Percentiles rank a stretch among this genome's conserved stretches.
Conservation (phyloP, 2,329 filamentous ascomycete genomes). For the Rhexocercosporidium sp. region DNA sequence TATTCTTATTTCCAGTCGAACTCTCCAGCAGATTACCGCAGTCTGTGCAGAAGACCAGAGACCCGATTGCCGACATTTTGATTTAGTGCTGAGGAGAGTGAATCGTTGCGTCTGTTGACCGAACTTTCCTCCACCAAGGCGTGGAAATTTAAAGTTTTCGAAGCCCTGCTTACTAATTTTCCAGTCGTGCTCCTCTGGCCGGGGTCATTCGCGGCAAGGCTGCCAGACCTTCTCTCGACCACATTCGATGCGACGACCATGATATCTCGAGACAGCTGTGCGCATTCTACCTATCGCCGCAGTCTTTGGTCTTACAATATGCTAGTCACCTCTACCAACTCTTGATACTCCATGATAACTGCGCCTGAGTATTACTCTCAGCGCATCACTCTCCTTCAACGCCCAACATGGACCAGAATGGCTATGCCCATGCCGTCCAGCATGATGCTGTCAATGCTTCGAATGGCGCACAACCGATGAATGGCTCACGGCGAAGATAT, state of each 20-base stretch:
- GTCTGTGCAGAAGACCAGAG: slow-evolving; percentile 89
- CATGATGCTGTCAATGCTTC: slow-evolving; percentile 30
- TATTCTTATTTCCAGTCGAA: slow-evolving; percentile 76
- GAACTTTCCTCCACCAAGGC: not conserved
- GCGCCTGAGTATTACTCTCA: not conserved
- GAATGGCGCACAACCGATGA: slow-evolving; percentile 26
- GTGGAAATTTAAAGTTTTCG: not conserved
- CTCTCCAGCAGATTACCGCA: slow-evolving; percentile 90
- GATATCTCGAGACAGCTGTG: slow-evolving; percentile 3
- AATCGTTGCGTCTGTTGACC: no score
- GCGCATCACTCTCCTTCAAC: slow-evolving; percentile 6
- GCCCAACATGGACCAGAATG: slow-evolving; percentile 37
- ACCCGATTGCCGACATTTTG: slow-evolving; percentile 86
- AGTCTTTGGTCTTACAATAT: slow-evolving; percentile 10
- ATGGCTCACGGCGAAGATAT: slow-evolving; percentile 33
- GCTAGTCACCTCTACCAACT: not conserved
- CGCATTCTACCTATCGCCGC: not conserved
- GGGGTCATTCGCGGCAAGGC: slow-evolving; percentile 23
- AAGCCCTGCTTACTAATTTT: slow-evolving; percentile 19
- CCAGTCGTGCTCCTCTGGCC: not conserved
- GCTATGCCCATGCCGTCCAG: slow-evolving; percentile 34
- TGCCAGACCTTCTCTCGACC: slow-evolving; percentile 14
- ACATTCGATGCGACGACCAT: slow-evolving; percentile 18
- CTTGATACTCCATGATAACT: not conserved
- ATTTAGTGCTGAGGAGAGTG: slow-evolving; percentile 2